These are phyloP conservation scores for Penicillium glabrum DNA, from an alignment of 2,329 filamentous ascomycete genomes.

Conservation along the genomic window DNA sequence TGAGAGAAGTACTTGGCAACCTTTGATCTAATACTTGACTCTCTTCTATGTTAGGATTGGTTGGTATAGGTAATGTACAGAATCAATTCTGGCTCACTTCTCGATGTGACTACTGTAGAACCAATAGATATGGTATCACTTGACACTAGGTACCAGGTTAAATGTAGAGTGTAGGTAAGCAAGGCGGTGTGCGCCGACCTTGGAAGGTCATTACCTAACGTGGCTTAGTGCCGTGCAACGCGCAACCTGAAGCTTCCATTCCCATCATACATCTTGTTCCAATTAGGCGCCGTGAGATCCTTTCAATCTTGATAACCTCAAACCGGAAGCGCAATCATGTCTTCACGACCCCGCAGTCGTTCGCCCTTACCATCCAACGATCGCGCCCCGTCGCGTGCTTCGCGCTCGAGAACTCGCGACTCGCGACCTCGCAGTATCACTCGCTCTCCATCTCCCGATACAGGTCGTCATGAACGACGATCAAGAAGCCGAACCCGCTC, in stretches of 20 bases:
- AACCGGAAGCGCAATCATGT: conserved; percentile 17
- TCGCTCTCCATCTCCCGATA: conserved; percentile 26
- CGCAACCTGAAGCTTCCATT: neutral
- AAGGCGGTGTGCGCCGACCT: too few relatives aligned
- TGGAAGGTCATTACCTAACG: neutral
- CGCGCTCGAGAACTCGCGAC: conserved; percentile 35
- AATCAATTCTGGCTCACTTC: too few relatives aligned
- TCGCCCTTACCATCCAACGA: conserved; percentile 28
- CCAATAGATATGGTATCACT: too few relatives aligned
- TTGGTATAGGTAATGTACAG: too few relatives aligned
- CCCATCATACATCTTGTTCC: neutral
- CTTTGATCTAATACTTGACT: neutral
- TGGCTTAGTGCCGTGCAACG: neutral
- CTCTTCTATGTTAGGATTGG: neutral
- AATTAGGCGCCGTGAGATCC: neutral
- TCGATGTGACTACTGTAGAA: too few relatives aligned
- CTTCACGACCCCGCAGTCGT: conserved; percentile 26
- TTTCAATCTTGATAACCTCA: neutral
- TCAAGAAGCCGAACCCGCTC: conserved; percentile 27
- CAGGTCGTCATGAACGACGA: conserved; percentile 21
- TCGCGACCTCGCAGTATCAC: conserved; percentile 30
- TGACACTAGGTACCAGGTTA: too few relatives aligned
- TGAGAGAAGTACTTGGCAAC: neutral
- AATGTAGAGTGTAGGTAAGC: too few relatives aligned
- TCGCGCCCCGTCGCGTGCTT: conserved; percentile 27